Conservation (phyloP, 768 basidiomycete species). For the Pleurotus eryngii region DNA sequence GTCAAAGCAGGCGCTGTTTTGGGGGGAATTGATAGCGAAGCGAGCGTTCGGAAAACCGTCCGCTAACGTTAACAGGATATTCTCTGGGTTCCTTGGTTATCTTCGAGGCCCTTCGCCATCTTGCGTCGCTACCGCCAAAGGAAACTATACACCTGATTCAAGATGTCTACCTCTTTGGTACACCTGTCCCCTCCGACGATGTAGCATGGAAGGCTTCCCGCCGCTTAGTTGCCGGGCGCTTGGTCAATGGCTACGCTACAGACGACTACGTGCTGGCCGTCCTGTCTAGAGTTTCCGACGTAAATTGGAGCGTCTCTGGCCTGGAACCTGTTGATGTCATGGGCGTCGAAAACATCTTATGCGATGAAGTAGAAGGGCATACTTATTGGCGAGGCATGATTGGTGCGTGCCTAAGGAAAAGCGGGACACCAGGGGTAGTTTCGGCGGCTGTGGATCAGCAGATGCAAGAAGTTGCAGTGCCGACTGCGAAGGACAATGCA, state of each 20-base stretch:
- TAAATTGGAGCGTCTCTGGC: slow-evolving; percentile 50
- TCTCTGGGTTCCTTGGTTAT: slow-evolving; percentile 56
- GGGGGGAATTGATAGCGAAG: slow-evolving; percentile 45
- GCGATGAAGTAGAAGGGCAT: slow-evolving; percentile 46
- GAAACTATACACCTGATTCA: slow-evolving; percentile 47
- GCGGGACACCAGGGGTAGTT: slow-evolving; percentile 36
- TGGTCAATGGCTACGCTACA: slow-evolving; percentile 52
- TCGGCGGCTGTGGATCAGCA: slow-evolving; percentile 33
- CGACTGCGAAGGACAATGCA: slow-evolving; percentile 16
- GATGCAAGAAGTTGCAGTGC: slow-evolving; percentile 21
- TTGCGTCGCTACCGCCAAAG: slow-evolving; percentile 39
- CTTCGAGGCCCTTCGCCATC: slow-evolving; percentile 49
- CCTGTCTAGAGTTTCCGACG: slow-evolving; percentile 42
- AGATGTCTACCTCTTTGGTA: slow-evolving; percentile 54
- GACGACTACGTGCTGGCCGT: slow-evolving; percentile 55
- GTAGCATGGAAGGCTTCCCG: slow-evolving; percentile 43
- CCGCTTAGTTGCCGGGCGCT: slow-evolving; percentile 45
- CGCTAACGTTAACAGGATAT: slow-evolving; percentile 53
- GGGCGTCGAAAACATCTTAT: slow-evolving; percentile 52
- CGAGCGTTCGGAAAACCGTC: slow-evolving; percentile 50
- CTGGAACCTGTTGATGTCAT: slow-evolving; percentile 42
- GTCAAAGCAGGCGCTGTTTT: slow-evolving; percentile 52
- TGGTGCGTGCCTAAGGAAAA: slow-evolving; percentile 39
- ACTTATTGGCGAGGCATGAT: slow-evolving; percentile 48
- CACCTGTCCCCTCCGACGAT: slow-evolving; percentile 39